Evolutionary conservation across 768 basidiomycete species (phyloP).

Genomic region (Boletus patriciae): DNA sequence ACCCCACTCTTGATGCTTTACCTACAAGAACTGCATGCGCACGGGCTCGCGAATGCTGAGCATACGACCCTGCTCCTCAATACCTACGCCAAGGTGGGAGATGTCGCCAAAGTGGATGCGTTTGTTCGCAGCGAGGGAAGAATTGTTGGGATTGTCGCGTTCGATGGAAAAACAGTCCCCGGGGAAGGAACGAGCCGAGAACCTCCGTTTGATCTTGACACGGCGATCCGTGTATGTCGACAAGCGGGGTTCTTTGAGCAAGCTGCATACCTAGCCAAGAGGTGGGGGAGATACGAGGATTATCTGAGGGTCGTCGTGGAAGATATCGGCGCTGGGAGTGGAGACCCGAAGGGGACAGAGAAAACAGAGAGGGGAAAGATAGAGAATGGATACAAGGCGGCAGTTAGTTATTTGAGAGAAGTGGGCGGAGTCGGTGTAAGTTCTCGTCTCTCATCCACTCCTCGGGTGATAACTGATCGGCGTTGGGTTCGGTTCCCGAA

Average conservation of each 20-base stretch:
- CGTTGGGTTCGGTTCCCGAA: not conserved
- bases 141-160: slow-evolving; percentile 30
- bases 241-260: slow-evolving; percentile 97
- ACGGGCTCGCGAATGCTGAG: slow-evolving; percentile 89
- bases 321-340: slow-evolving; percentile 55
- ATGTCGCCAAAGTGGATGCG: slow-evolving; percentile 80
- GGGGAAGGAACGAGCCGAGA: slow-evolving; percentile 54
- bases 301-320: slow-evolving; percentile 93
- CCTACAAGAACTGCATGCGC: slow-evolving; percentile 89
- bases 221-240: slow-evolving; percentile 93
- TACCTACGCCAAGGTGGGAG: slow-evolving; percentile 96
- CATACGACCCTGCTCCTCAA: slow-evolving; percentile 96
- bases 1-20: slow-evolving; percentile 96
- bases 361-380: slow-evolving; percentile 38
- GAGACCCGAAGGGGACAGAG: slow-evolving; percentile 8
- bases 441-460: slow-evolving; percentile 13
- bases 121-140: slow-evolving; percentile 90
- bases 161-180: slow-evolving; percentile 19
- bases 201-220: slow-evolving; percentile 94
- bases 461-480: not conserved
- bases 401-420: slow-evolving; percentile 73
- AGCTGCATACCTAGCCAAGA: slow-evolving; percentile 88
- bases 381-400: slow-evolving; percentile 58
- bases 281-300: slow-evolving; percentile 89
- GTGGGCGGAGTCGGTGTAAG: slow-evolving; percentile 79